Evolutionary conservation across 129 eudicot genomes (phyloP), one percentile per base, ranked within the genome.

Genomic region (Rutidosis leptorrhynchoides): DNA sequence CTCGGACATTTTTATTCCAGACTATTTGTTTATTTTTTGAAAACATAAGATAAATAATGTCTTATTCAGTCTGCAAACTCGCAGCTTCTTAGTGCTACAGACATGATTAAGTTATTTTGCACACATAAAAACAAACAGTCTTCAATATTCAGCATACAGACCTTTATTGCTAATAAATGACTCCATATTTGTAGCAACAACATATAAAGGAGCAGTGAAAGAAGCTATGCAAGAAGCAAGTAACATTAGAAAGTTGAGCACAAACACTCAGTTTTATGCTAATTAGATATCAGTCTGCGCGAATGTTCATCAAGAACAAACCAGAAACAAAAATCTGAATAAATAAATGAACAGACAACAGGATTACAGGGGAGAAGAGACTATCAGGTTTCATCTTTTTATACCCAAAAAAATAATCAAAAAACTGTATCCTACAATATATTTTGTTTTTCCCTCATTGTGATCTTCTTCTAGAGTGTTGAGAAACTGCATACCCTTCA

Each of bases 401-500:
- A 40, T 58, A 58, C 64, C 64, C 28, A 20, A 30, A 66, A 49
- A 74, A 85, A 80, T 71, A 84, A 71, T 81, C 55, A 84, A 87
- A 87, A 83, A 87, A 84, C 82, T 19, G 64, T 73, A 73, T 83
- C 80, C 87, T 79, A 79, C 78, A 74, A 27, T 15, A 60, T 12
- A 15, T 32, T 79, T 75, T 43, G n/a, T 60, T 48, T 42, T 69
- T 55, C 30, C 54, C 70, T 81, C 78, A 81, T 73, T 77, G 77
- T 27, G 87, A 81, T 75, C 86, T 84, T 79, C 84, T 87, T 65
- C 83, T 77, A 64, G 81, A 62, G 68, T 84, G 88, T 52, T 87
- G 88, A 6, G 82, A 59, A 57, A 58, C 82, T 6, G 88, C 86
- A 64, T 63, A 79, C 25, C 97, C 95, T 71, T 86, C 88, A 33